These are phyloP conservation scores for Phlegmacium glaucopus DNA, from an alignment of 768 basidiomycete genomes.

Conservation along the genomic window DNA sequence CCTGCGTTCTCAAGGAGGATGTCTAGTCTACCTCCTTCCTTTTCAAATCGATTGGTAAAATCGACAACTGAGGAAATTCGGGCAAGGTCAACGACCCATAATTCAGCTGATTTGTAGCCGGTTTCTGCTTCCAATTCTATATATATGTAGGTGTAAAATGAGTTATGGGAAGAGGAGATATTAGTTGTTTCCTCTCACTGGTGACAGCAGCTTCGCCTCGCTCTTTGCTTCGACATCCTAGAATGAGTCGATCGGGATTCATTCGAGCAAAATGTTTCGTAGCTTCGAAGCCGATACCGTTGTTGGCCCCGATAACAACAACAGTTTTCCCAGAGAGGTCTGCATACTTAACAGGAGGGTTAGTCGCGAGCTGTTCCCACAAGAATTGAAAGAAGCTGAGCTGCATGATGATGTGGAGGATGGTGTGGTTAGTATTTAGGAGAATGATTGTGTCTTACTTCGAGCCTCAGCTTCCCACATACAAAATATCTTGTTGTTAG, in stretches of 20 bases:
- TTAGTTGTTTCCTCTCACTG: slow-evolving; percentile 21
- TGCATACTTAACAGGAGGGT: slow-evolving; percentile 26
- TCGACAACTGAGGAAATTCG: slow-evolving; percentile 36
- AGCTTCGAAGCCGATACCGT: slow-evolving; percentile 47
- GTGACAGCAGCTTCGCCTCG: slow-evolving; percentile 33
- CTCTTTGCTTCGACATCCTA: slow-evolving; percentile 34
- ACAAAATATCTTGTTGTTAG: too few species aligned
- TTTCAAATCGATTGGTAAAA: slow-evolving; percentile 32
- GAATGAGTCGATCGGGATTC: slow-evolving; percentile 37
- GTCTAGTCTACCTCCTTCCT: slow-evolving; percentile 34
- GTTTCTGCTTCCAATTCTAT: slow-evolving; percentile 30
- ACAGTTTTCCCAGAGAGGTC: slow-evolving; percentile 46
- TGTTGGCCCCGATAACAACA: slow-evolving; percentile 49
- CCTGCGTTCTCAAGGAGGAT: slow-evolving; percentile 23
- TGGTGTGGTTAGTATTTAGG: too few species aligned
- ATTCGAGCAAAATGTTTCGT: slow-evolving; percentile 42
- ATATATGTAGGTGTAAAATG: not conserved
- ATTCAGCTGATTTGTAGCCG: slow-evolving; percentile 30
- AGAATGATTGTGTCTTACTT: not conserved
- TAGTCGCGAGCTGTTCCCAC: slow-evolving; percentile 16
- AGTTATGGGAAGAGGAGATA: not conserved
- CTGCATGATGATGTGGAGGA: slow-evolving; percentile 15
- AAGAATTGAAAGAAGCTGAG: slow-evolving; percentile 12
- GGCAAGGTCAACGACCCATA: slow-evolving; percentile 40
- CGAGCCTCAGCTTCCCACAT: not conserved